Evolutionary conservation across 106 monocot genomes (phyloP), one percentile per base, ranked within the genome.

Genomic region (Acanthochlamys bracteata): DNA sequence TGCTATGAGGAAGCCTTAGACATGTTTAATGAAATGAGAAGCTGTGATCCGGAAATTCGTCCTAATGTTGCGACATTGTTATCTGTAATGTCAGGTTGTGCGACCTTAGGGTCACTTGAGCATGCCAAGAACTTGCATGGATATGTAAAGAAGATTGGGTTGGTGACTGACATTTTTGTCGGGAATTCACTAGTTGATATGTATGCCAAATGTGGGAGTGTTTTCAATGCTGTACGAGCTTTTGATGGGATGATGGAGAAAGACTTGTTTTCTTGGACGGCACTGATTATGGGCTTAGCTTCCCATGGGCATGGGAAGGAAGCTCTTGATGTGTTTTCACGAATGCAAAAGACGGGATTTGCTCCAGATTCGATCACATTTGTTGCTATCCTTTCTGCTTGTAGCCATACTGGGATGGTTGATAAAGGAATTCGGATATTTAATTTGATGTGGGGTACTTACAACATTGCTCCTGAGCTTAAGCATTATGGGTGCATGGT

Each of bases 401-500:
- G 84, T 54, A 76, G 84, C 63, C 84, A 79, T 73, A 57, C 73
- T 16, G 84, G 84, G 0, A 63, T 84, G 61, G 76, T 79, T 14
- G 54, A 76, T 59, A 70, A 79, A 70, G 79, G 75, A 7, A 45
- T 76, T 16, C 3, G 15, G 43, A 57, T 79, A 42, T 79, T 84
- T 40, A 53, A 73, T n/a, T 75, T 59, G 0, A 84, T 84, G 84
- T 63, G 72, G 52, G 68, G 10, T 19, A 45, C 39, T 1, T 66
- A 72, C 19, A 54, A 41, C 15, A 58, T 84, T 11, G 57, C 19
- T 23, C 84, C 76, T 4, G 66, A 84, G 8, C 66, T 63, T 51
- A 79, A 76, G 67, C 84, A 84, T 55, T 79, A 73, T 54, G 84
- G 84, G 0, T 84, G 84, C 57, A 67, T 79, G 61, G 79, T 79